Evolutionary conservation across 192 early-diverging fungal species (phyloP).

Genomic region (Dissophora ornata): DNA sequence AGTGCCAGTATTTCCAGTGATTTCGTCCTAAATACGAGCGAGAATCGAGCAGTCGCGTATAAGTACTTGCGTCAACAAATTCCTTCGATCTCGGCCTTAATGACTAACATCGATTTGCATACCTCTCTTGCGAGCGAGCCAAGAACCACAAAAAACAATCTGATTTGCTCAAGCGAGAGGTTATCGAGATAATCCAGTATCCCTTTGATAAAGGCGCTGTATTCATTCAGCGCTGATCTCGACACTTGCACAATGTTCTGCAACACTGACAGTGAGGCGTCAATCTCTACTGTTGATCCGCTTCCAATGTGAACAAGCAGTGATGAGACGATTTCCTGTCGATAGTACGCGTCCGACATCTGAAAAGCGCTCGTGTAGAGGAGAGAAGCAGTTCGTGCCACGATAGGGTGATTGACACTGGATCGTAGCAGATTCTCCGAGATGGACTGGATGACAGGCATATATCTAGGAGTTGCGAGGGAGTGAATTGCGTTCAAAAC

Average conservation of each 20-base stretch:
- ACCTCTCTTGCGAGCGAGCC: slow-evolving; percentile 70
- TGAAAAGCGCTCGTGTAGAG: slow-evolving; percentile 66
- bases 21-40: slow-evolving; percentile 28
- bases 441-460: slow-evolving; percentile 65
- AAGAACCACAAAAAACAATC: slow-evolving; percentile 74
- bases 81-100: too few relatives aligned
- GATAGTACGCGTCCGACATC: slow-evolving; percentile 72
- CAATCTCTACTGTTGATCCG: slow-evolving; percentile 68
- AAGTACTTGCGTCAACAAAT: too few relatives aligned
- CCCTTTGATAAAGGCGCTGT: slow-evolving; percentile 76
- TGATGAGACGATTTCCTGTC: slow-evolving; percentile 84
- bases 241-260: slow-evolving; percentile 63
- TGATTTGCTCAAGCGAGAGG: slow-evolving; percentile 69
- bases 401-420: slow-evolving; percentile 56
- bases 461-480: slow-evolving; percentile 54
- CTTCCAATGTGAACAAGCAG: slow-evolving; percentile 83
- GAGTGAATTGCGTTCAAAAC: too few relatives aligned
- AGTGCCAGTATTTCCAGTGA: slow-evolving; percentile 45
- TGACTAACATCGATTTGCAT: not conserved
- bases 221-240: slow-evolving; percentile 64
- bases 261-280: slow-evolving; percentile 68
- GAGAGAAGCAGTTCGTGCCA: slow-evolving; percentile 55
- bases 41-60: not conserved
- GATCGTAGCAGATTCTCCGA: slow-evolving; percentile 69
- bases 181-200: slow-evolving; percentile 80